Base-by-base conservation (phyloP, 2,329 filamentous ascomycete genomes). In the Fusarium mundagurra region DNA sequence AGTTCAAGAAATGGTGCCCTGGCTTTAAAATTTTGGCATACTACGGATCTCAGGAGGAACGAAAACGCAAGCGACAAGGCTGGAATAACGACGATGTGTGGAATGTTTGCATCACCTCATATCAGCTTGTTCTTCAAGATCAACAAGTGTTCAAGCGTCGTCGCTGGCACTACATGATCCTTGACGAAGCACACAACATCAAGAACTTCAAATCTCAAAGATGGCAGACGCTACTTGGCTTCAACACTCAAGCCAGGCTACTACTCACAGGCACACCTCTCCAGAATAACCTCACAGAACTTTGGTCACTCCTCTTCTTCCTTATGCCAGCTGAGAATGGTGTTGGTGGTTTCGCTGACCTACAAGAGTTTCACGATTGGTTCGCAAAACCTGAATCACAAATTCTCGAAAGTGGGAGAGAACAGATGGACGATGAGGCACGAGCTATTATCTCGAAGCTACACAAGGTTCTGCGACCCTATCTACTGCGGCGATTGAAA, bases 161-260 rank as follows among this genome's bases (percentile, higher is more conserved):
- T 39, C 90, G 91, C 61, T 99, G 97, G 97, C 95, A 98, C 80
- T 99, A 98, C 83, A 94, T 99, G 90, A 95, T 99, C 73, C 89
- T 99, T 4, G 96, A 99, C 77, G 96, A 99, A 84, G 96, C 97
- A 1, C 96, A 99, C 85, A 98, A 99, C 84, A 99, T 99, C 88
- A 98, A 99, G 81, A 99, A 99, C 83, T 99, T 98, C 87, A 95
- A 97, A 79, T 98, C 96, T 4, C 95, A 98, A 82, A 89, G 96
- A 73, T 99, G 96, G 95, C 96, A 98, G 82, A 96, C 95, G 0
- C 89, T 99, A 73, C 90, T 99, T 29, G 96, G 93, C 1, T 97
- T 99, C 85, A 96, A 97, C 78, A 98, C 96, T 1, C 92, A 93
- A 72, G 92, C 95, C 34, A 91, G 96, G 39, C 89, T 99, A 17